Evolutionary conservation across 2,329 filamentous ascomycete species (phyloP), one percentile per base, ranked within the genome.

Genomic region (Parastagonospora avenae): DNA sequence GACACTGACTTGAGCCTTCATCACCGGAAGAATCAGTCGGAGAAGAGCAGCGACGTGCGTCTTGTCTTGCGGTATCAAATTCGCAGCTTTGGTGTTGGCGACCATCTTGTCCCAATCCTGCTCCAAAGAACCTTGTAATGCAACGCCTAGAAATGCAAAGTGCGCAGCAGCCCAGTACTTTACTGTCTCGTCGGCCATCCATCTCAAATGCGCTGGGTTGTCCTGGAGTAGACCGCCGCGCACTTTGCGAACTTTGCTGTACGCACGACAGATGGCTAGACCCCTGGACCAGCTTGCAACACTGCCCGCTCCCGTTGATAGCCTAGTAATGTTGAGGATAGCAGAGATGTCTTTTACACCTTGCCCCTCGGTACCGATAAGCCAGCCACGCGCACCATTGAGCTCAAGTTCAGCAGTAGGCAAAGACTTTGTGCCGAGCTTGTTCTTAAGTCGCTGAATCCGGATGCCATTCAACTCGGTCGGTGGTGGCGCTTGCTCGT

Each of bases 321-420:
- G 68, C 8, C 85, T 76, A 0, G 85, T 88, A 57, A 91, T 83
- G 50, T 85, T 90, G 7, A 92, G 76, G 11, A 92, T 77, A 1
- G 84, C 84, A 33, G 82, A 80, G 51, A 92, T 89, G 60, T 89
- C 86, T 19, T 83, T 81, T 28, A 90, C 80, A 1, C 89, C 89
- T 35, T 82, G 74, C 1, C 88, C 88, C 55, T 88, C 80, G 3
- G 80, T 74, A 5, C 89, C 89, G 27, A 92, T 74, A 5, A 91
- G 77, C 78, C 86, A 45, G 68, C 61, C 74, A 30, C 73, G 67
- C 8, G 67, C 64, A 30, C 64, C 64, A 53, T 46, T 64, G 32
- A 77, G 77, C 52, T 87, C 86, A 0, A 92, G 79, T 68, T 92
- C 88, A 0, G 88, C 89, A 0, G 89, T 91, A 0, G 89, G 88